These are phyloP conservation scores for Phylloporus sp. DNA, from an alignment of 768 basidiomycete genomes.

Conservation along the genomic window DNA sequence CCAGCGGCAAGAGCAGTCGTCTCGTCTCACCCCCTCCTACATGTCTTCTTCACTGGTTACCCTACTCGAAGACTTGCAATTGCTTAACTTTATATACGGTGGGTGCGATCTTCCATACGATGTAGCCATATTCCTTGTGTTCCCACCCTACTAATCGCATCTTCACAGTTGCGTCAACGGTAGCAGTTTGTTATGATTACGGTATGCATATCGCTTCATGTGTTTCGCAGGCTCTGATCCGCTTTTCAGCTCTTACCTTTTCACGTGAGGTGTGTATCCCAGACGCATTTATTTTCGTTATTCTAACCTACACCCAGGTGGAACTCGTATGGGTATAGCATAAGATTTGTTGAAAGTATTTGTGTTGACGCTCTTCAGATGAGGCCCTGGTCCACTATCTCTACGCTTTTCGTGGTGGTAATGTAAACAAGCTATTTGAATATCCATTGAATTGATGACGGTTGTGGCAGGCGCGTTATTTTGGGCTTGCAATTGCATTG, in stretches of 20 bases:
- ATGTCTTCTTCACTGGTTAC: no score
- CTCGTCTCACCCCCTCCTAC: no score
- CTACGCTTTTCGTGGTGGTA: constrained; percentile 12
- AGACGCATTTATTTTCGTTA: background rate
- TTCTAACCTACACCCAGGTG: background rate
- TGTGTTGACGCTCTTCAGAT: background rate
- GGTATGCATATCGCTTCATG: background rate
- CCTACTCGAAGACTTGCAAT: no score
- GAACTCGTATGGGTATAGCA: constrained; percentile 13
- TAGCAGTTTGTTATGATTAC: constrained; percentile 10
- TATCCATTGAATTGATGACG: background rate
- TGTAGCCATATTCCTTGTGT: no score
- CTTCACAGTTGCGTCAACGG: background rate
- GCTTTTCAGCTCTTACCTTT: constrained; percentile 7
- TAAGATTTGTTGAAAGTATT: background rate
- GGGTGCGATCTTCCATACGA: no score
- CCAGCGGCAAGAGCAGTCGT: no score
- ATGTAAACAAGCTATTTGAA: background rate
- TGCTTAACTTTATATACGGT: no score
- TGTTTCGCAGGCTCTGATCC: background rate
- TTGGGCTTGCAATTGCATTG: constrained; percentile 5
- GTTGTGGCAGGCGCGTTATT: constrained; percentile 4
- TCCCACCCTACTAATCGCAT: background rate
- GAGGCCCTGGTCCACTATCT: constrained; percentile 9
- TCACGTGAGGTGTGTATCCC: constrained; percentile 3